Evolutionary conservation across 2,329 filamentous ascomycete genomes (phyloP), one percentile per base, ranked within the genome.

Genomic region (Zymoseptoria ardabiliae): DNA sequence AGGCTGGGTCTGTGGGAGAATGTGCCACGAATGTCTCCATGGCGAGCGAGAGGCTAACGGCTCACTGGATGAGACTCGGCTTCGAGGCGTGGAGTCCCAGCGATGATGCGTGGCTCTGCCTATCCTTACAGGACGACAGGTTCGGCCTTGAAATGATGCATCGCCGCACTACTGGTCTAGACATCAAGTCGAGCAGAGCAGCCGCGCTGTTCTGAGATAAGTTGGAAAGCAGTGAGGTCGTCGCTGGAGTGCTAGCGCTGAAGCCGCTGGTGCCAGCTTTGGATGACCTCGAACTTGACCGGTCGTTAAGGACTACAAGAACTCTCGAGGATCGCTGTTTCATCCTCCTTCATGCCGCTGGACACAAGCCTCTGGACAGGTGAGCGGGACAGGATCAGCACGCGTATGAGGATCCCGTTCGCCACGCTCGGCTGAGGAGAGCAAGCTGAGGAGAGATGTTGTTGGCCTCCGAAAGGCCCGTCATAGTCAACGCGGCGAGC

Each of bases 61-160:
- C 54, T 17, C 61, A 66, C 57, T 67, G 63, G 62, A 62, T 52
- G 53, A 50, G 58, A 53, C 48, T 67, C 30, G 60, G 62, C 8
- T 66, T 66, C 22, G 25, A 45, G 11, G 56, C 51, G 28, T 67
- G 65, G 65, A 67, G 65, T 53, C 50, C 61, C n/a, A 66, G 54
- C 41, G 65, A 67, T 54, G 55, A 56, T 21, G 56, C 62, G 25
- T 67, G 65, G 64, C 48, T 66, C 23, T 63, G 63, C 45, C 30
- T 66, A 49, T 55, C 52, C n/a, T 13, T 58, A 9, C 28, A 53
- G 50, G 59, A 61, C 13, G 41, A 56, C 20, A 45, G 9, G 3
- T 28, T n/a, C 19, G 51, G 51, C 22, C 51, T 53, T 10, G 22
- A 11, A 19, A 11, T n/a, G n/a, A 19, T 28, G 20, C 21, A 23